Percentiles rank a stretch among this genome's conserved stretches.
phyloP scores from a whole-genome alignment of 2,329 filamentous ascomycete species.

The Neonectria hederae region DNA sequence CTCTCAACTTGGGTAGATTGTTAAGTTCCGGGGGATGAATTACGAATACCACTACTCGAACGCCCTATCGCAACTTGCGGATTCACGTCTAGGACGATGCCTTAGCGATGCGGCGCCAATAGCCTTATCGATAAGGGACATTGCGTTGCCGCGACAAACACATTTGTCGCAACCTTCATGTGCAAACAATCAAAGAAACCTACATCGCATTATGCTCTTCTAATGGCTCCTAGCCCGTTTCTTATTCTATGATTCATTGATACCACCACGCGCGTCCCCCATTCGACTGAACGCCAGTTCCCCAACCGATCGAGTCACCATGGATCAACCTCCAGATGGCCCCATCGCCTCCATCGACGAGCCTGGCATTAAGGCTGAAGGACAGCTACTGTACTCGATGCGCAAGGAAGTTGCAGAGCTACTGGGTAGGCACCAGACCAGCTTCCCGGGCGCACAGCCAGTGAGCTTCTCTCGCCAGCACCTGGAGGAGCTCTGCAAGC shows the following conservation, averaged over 20 bases:
- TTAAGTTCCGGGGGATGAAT: too few relatives aligned
- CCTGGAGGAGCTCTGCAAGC: conserved; percentile 79
- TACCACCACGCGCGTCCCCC: neutral
- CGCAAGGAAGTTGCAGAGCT: conserved; percentile 78
- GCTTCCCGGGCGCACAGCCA: conserved; percentile 91
- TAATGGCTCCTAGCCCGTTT: conserved; percentile 6
- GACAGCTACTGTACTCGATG: conserved; percentile 68
- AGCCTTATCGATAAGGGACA: conserved; percentile 31
- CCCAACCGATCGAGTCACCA: conserved; percentile 23
- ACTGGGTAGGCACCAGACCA: conserved; percentile 72
- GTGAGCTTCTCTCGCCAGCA: conserved; percentile 90
- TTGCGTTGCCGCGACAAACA: conserved; percentile 18
- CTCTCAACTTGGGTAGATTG: neutral
- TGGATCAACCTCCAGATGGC: conserved; percentile 45
- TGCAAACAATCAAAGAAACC: conserved; percentile 3
- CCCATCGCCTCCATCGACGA: conserved; percentile 63
- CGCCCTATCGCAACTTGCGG: neutral
- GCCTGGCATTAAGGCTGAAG: conserved; percentile 72
- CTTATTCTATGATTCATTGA: conserved; percentile 5
- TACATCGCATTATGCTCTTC: conserved; percentile 4
- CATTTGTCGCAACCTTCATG: conserved; percentile 22
- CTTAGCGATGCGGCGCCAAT: conserved; percentile 21
- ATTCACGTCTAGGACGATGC: conserved; percentile 4
- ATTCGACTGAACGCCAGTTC: conserved; percentile 2
- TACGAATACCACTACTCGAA: too few relatives aligned